Conservation (phyloP, 1,284 basidiomycete species). For the Pseudozyma tsukubaensis region DNA sequence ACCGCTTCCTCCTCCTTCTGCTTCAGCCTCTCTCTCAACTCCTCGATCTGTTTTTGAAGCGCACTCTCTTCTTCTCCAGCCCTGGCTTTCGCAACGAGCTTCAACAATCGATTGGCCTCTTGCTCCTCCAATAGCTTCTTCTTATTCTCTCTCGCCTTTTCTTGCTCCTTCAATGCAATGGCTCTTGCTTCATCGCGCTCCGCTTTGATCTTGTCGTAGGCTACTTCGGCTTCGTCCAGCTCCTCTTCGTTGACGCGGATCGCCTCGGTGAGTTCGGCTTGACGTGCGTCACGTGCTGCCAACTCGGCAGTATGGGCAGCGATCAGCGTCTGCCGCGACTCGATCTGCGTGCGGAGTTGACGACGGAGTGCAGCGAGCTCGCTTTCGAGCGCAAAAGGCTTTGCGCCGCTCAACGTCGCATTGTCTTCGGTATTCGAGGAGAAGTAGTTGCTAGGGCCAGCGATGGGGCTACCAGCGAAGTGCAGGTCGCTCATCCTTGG, state of each 20-base stretch:
- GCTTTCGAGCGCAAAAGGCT: conserved; percentile 57
- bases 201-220: conserved; percentile 40
- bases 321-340: conserved; percentile 26
- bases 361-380: conserved; percentile 54
- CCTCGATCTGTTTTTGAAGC: conserved; percentile 36
- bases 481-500: conserved; percentile 58
- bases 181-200: conserved; percentile 52
- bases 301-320: conserved; percentile 29
- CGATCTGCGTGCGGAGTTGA: conserved; percentile 45
- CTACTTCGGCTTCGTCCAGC: conserved; percentile 45
- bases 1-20: conserved; percentile 26
- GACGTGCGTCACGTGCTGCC: conserved; percentile 28
- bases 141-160: conserved; percentile 39
- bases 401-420: conserved; percentile 21
- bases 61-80: conserved; percentile 30
- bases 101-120: conserved; percentile 50
- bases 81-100: conserved; percentile 41
- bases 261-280: conserved; percentile 39
- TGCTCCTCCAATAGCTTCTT: conserved; percentile 33
- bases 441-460: background rate
- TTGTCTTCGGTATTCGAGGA: background rate
- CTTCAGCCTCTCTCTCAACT: conserved; percentile 24
- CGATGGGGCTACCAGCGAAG: conserved; percentile 21
- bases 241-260: conserved; percentile 48
- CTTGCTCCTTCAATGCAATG: conserved; percentile 44